Evolutionary conservation across 306 rosid genomes (phyloP).

Genomic region (Carpinus viminea): DNA sequence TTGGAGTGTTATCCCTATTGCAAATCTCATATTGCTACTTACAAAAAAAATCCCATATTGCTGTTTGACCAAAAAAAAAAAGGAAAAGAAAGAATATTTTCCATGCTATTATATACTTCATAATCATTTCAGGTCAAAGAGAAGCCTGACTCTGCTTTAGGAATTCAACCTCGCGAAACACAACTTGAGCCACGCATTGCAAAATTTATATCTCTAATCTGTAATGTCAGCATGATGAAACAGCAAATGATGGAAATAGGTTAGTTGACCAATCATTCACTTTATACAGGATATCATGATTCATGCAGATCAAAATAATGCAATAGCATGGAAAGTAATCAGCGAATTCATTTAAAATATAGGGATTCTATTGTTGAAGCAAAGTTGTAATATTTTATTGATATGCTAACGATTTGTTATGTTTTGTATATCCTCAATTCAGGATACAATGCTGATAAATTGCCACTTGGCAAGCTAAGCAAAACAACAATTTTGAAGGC

Average conservation of each 20-base stretch:
- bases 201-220: constrained; percentile 81
- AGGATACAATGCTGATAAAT: constrained; percentile 96
- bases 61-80: neutral
- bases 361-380: neutral
- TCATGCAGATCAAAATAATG: constrained; percentile 24
- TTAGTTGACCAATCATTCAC: constrained; percentile 35
- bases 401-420: constrained; percentile 1
- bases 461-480: constrained; percentile 96
- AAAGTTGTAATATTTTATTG: neutral
- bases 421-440: constrained; percentile 26
- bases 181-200: constrained; percentile 75
- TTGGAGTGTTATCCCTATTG: neutral
- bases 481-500: constrained; percentile 90
- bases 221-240: constrained; percentile 94
- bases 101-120: constrained; percentile 26
- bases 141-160: constrained; percentile 36
- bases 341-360: constrained; percentile 14
- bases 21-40: neutral
- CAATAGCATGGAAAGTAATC: constrained; percentile 23
- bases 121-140: constrained; percentile 54
- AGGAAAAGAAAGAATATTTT: neutral
- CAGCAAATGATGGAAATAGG: constrained; percentile 99
- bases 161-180: constrained; percentile 61
- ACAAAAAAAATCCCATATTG: neutral
- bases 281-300: neutral